Conservation (phyloP, 768 basidiomycete genomes). For the Coprinopsis cinerea region DNA sequence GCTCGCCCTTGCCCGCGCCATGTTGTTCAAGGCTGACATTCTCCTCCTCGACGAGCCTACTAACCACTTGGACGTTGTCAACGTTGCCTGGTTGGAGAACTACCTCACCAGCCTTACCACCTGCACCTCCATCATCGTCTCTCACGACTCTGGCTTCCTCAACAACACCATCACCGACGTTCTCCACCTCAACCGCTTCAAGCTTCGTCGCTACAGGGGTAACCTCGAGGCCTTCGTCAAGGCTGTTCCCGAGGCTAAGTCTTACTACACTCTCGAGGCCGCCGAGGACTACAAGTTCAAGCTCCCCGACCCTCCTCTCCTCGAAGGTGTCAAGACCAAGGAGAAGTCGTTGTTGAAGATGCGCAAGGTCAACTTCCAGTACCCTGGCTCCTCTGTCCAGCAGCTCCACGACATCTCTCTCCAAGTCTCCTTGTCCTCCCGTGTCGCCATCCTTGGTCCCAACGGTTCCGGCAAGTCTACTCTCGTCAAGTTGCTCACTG, state of each 20-base stretch:
- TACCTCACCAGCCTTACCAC: slow-evolving; percentile 83
- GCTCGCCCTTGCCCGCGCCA: slow-evolving; percentile 92
- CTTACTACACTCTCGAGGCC: slow-evolving; percentile 95
- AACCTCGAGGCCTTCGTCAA: slow-evolving; percentile 94
- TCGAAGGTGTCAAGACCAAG: slow-evolving; percentile 99
- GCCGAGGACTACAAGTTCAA: slow-evolving; percentile 98
- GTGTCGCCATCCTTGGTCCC: slow-evolving; percentile 96
- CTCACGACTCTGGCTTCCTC: slow-evolving; percentile 95
- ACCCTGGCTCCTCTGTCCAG: slow-evolving; percentile 79
- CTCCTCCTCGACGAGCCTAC: slow-evolving; percentile 95
- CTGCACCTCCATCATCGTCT: slow-evolving; percentile 98
- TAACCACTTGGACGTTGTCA: slow-evolving; percentile 95
- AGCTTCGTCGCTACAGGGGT: slow-evolving; percentile 90
- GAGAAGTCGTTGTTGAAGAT: slow-evolving; percentile 96
- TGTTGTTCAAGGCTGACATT: slow-evolving; percentile 98
- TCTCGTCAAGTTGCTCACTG: slow-evolving; percentile 93
- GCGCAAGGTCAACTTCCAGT: slow-evolving; percentile 97
- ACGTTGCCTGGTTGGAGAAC: slow-evolving; percentile 95
- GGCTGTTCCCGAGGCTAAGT: slow-evolving; percentile 93
- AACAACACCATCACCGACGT: slow-evolving; percentile 99
- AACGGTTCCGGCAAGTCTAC: slow-evolving; percentile 99
- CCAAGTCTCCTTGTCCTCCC: slow-evolving; percentile 95
- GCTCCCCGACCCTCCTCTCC: slow-evolving; percentile 92
- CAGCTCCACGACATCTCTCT: slow-evolving; percentile 93
- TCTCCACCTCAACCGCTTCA: slow-evolving; percentile 97